Evolutionary conservation across 441 rosid genomes (phyloP).

Genomic region (Pelargonium australe): DNA sequence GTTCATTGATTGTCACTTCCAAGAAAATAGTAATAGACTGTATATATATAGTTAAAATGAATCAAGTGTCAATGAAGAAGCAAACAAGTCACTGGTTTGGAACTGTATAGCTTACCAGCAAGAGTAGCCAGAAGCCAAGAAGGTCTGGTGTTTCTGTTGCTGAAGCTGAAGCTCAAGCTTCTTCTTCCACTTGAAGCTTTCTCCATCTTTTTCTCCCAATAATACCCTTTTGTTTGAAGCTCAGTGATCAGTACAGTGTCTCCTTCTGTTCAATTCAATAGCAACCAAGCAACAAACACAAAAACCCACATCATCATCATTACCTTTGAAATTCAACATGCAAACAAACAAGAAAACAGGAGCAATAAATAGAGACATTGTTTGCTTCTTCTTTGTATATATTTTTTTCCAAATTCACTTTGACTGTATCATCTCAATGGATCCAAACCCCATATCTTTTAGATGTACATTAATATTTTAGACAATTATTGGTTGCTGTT

Average conservation of each 20-base stretch:
- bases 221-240: neutral
- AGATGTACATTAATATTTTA: too few species aligned
- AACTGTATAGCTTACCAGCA: slow-evolving; percentile 11
- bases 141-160: neutral
- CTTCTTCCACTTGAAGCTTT: neutral
- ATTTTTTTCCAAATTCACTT: too few species aligned
- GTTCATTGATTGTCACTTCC: too few species aligned
- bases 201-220: neutral
- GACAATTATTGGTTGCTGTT: too few species aligned
- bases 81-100: neutral
- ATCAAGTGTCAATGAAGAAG: neutral
- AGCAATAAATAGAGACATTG: too few species aligned
- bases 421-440: too few species aligned
- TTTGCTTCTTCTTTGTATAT: too few species aligned
- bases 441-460: too few species aligned
- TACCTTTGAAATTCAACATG: neutral
- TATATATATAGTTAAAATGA: neutral
- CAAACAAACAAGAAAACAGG: too few species aligned
- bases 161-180: too few species aligned
- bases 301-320: neutral
- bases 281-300: neutral
- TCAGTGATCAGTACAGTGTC: neutral
- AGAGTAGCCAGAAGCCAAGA: slow-evolving; percentile 19
- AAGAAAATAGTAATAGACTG: neutral
- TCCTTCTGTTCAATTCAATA: neutral